Conservation (phyloP, 2,329 filamentous ascomycete species). For the Trichoderma afroharzianum region DNA sequence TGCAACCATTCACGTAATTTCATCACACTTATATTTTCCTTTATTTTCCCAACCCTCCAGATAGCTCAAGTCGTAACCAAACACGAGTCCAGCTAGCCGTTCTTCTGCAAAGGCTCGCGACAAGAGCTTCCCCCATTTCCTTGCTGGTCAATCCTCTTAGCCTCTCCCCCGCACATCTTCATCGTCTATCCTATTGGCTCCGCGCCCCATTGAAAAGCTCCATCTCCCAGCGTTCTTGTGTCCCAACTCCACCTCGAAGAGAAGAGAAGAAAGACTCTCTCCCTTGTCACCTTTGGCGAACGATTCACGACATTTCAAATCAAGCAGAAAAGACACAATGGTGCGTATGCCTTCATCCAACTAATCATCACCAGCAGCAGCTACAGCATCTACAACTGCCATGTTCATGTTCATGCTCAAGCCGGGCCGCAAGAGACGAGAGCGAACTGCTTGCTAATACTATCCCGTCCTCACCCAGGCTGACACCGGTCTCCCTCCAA, state of each 20-base stretch:
- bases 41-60: background rate
- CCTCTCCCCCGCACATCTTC: background rate
- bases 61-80: background rate
- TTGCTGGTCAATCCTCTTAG: background rate
- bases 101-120: background rate
- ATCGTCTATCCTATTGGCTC: constrained; percentile 5
- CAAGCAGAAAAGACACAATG: background rate
- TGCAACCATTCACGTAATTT: background rate
- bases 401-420: background rate
- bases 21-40: background rate
- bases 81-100: background rate
- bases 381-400: background rate
- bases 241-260: constrained; percentile 4
- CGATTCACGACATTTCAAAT: background rate
- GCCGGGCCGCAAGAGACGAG: too few relatives aligned
- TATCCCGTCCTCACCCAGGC: constrained; percentile 40
- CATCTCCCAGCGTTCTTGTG: background rate
- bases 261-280: background rate
- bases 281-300: background rate
- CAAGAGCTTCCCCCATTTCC: background rate
- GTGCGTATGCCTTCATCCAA: background rate
- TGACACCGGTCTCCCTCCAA: constrained; percentile 75
- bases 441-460: background rate
- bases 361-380: background rate
- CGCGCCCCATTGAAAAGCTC: background rate